Evolutionary conservation across 148 eudicot genomes (phyloP).

Genomic region (Fagopyrum homotropicum): DNA sequence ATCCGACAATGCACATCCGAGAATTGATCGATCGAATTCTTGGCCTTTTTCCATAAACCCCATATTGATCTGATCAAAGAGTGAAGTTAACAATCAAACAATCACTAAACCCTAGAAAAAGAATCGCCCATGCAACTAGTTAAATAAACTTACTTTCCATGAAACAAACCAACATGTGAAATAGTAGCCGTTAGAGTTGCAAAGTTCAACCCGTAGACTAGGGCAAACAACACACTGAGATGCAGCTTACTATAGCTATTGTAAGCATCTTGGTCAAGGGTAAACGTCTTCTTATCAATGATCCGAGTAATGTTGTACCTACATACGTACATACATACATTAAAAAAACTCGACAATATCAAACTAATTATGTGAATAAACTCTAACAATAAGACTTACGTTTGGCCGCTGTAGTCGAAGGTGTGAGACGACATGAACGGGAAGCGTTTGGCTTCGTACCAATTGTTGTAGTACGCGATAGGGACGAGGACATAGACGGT

Average conservation of each 20-base stretch:
- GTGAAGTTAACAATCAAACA: neutral
- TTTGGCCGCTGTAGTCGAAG: slow-evolving; percentile 27
- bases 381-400: neutral
- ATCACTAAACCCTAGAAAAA: neutral
- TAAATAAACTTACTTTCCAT: slow-evolving; percentile 20
- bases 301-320: slow-evolving; percentile 30
- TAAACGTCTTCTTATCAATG: slow-evolving; percentile 22
- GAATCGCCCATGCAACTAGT: too few relatives aligned
- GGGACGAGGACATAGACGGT: slow-evolving; percentile 32
- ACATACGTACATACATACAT: neutral
- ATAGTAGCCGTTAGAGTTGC: slow-evolving; percentile 25
- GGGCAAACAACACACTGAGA: slow-evolving; percentile 22
- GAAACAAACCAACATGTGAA: slow-evolving; percentile 28
- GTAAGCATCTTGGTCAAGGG: slow-evolving; percentile 18
- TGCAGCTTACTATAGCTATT: slow-evolving; percentile 25
- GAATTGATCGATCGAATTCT: neutral
- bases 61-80: slow-evolving; percentile 30
- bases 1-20: slow-evolving; percentile 51
- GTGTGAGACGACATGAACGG: slow-evolving; percentile 33
- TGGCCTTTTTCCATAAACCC: slow-evolving; percentile 16
- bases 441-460: slow-evolving; percentile 32
- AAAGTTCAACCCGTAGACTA: slow-evolving; percentile 28
- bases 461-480: slow-evolving; percentile 22
- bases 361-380: too few relatives aligned
- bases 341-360: too few relatives aligned